phyloP scores from a whole-genome alignment of 23 red algal species.

The Rhodosorus marinus region DNA sequence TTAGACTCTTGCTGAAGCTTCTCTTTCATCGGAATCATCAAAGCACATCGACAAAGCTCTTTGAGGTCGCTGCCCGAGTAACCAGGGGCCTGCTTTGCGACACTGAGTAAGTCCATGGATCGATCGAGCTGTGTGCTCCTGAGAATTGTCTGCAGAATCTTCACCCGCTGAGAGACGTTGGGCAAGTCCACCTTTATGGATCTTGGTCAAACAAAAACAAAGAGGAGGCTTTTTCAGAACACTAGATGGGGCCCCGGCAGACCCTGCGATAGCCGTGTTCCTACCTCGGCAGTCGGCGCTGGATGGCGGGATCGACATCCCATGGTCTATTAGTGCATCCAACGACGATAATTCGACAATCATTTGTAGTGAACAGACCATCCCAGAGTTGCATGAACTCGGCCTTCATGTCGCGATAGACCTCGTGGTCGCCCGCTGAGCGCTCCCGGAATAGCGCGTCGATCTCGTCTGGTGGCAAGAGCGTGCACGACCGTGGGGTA shows the following conservation, averaged over 20 bases:
- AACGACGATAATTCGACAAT: slow-evolving; percentile 52
- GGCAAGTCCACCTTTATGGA: slow-evolving; percentile 75
- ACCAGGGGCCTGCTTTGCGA: slow-evolving; percentile 54
- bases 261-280: too few species aligned
- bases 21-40: slow-evolving; percentile 52
- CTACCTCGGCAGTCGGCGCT: slow-evolving; percentile 76
- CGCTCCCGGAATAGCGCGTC: slow-evolving; percentile 88
- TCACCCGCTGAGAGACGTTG: slow-evolving; percentile 16
- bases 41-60: slow-evolving; percentile 81
- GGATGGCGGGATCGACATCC: slow-evolving; percentile 91
- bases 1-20: slow-evolving; percentile 21
- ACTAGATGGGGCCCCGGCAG: too few species aligned
- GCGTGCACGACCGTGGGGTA: too few species aligned
- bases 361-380: slow-evolving; percentile 55
- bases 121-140: slow-evolving; percentile 21
- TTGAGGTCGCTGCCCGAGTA: slow-evolving; percentile 89
- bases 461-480: too few species aligned
- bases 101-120: slow-evolving; percentile 6
- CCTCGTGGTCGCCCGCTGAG: slow-evolving; percentile 68
- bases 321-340: slow-evolving; percentile 93
- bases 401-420: slow-evolving; percentile 91
- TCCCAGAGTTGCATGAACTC: slow-evolving; percentile 99
- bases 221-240: too few species aligned
- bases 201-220: too few species aligned
- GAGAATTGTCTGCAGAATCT: slow-evolving; percentile 61